phyloP scores from a whole-genome alignment of 2,329 filamentous ascomycete genomes.

The Thermothelomyces thermophilus region DNA sequence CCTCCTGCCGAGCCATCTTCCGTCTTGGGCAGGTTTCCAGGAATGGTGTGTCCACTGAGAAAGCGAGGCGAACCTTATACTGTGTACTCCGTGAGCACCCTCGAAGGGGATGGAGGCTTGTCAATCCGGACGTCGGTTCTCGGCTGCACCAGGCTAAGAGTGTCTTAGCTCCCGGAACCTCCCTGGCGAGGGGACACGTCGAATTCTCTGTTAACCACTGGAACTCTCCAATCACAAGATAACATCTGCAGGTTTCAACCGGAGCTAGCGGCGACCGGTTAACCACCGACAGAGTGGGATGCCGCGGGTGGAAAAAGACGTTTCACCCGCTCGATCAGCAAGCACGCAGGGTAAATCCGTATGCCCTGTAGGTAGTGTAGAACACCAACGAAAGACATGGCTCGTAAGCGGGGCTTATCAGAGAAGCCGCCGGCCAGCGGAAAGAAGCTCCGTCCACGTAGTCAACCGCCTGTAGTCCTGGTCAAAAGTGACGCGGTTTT shows the following conservation, averaged over 20 bases:
- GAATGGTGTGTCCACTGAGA: constrained; percentile 6
- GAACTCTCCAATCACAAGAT: constrained; percentile 20
- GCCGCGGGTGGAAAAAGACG: constrained; percentile 8
- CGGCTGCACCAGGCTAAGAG: constrained; percentile 21
- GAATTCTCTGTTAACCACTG: constrained; percentile 8
- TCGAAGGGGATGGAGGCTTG: constrained; percentile 9
- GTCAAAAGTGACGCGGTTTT: constrained; percentile 18
- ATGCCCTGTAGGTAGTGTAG: not conserved
- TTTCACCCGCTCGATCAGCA: constrained; percentile 18
- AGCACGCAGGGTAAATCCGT: constrained; percentile 14
- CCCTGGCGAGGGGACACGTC: constrained; percentile 19
- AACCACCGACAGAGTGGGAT: constrained; percentile 11
- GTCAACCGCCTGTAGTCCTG: constrained; percentile 14
- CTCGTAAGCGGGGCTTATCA: constrained; percentile 12
- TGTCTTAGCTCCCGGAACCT: constrained; percentile 13
- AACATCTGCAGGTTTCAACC: constrained; percentile 17
- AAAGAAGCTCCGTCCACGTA: constrained; percentile 15
- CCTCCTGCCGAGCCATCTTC: constrained; percentile 8
- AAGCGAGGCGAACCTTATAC: constrained; percentile 1
- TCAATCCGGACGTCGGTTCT: constrained; percentile 8
- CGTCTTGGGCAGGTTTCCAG: constrained; percentile 11
- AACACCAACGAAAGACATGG: constrained; percentile 3
- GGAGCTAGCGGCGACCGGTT: constrained; percentile 18
- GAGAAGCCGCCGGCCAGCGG: constrained; percentile 7
- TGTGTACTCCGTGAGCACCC: too few species aligned